Percentiles rank a stretch among this genome's conserved stretches.
Conservation (phyloP, 2,329 filamentous ascomycete species). For the Mycosphaerella arachidis region DNA sequence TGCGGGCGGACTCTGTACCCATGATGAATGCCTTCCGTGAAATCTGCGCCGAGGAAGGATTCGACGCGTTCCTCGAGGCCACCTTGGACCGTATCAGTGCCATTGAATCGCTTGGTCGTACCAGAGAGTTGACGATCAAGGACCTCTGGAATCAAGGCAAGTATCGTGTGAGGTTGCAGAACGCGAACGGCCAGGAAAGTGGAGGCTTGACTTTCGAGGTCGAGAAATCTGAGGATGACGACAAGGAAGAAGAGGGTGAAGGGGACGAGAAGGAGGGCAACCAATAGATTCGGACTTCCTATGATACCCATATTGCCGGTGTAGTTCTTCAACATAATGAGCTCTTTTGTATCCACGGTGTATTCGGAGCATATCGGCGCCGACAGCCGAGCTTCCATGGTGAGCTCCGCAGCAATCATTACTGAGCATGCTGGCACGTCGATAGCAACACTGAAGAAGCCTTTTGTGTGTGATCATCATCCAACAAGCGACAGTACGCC, state of each 20-base stretch:
- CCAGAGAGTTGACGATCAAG: conserved; percentile 92
- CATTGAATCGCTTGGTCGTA: conserved; percentile 89
- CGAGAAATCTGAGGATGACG: conserved; percentile 28
- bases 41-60: conserved; percentile 72
- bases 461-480: neutral
- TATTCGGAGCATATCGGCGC: neutral
- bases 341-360: neutral
- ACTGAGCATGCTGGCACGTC: neutral
- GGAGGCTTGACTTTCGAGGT: conserved; percentile 48
- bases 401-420: neutral
- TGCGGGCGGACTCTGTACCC: conserved; percentile 88
- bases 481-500: neutral
- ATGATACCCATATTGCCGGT: neutral
- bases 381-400: neutral
- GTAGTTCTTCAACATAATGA: neutral
- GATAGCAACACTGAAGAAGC: neutral
- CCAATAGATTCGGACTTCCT: neutral
- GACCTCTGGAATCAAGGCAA: conserved; percentile 81
- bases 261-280: neutral
- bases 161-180: conserved; percentile 60
- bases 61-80: conserved; percentile 74
- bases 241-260: conserved; percentile 16
- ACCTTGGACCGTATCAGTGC: conserved; percentile 83
- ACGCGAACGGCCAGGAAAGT: conserved; percentile 45
- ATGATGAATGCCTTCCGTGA: conserved; percentile 91